Base-by-base conservation (phyloP, 371 early-diverging fungal species). In the Haplosporangium sp. region DNA sequence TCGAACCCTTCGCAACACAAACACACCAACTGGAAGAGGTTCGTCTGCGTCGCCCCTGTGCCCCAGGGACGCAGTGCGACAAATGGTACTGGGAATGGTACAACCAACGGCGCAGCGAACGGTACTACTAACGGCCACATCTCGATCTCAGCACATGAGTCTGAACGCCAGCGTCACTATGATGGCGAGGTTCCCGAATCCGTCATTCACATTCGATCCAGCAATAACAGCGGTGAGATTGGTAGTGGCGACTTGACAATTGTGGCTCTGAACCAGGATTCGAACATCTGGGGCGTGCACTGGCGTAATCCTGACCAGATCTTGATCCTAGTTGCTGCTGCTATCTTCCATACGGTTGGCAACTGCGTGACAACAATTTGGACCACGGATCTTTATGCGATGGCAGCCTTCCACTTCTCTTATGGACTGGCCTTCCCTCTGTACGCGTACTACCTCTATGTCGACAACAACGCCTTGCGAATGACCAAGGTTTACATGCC, bases 401-500 rank as follows among this genome's bases (percentile, higher is more conserved):
- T 71, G 72, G 72, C 72, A 2, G 77, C 54, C 4, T 77, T 77
- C 77, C 77, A 71, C 6, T 53, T 77, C 54, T 77, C 77, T 37
- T 77, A 77, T 21, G 77, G 77, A 47, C 1, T 77, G 43, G 37
- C 77, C 3, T 77, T 20, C 55, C 77, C 77, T 2, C 51, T 77
- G 42, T 77, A 77, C 36, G 77, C 72, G 11, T 77, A 77, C 58
- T 77, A 77, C 43, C 64, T 77, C 23, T 77, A 77, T 46, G 72
- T 77, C 54, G 77, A 77, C 38, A 77, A 77, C 68, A 67, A 77
- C 20, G 71, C 77, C 11, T 45, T 77, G 52, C 62, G 77, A 8
- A 71, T 71, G 72, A 71, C 77, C 41, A 77, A 77, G 58, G 36
- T 77, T 16, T 77, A 77, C 61, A n/a, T 77, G 52, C 68, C 77